These are phyloP conservation scores for Dictyostelium discoideum DNA, from an alignment of 78 protist genomes.

Conservation along the genomic window DNA sequence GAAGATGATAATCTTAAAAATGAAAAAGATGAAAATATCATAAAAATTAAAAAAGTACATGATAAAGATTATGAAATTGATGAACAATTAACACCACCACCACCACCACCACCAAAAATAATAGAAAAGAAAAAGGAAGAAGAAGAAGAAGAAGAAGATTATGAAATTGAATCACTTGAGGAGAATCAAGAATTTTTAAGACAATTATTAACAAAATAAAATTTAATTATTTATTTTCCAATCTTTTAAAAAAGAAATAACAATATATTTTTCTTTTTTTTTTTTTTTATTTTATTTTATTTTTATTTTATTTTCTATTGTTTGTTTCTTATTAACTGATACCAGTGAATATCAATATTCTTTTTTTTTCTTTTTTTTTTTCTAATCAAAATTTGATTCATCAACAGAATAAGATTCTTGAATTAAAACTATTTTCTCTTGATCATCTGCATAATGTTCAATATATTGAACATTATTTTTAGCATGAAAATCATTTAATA, in stretches of 20 bases:
- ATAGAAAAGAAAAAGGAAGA: no score
- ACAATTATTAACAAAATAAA: slow-evolving; percentile 16
- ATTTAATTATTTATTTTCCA: not conserved
- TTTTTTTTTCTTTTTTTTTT: not conserved
- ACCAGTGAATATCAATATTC: not conserved
- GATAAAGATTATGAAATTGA: not conserved
- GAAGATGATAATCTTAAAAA: not conserved
- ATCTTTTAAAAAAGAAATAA: not conserved
- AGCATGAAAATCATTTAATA: not conserved
- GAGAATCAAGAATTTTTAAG: slow-evolving; percentile 11
- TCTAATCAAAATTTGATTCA: not conserved
- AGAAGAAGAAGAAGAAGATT: not conserved
- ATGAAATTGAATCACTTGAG: not conserved
- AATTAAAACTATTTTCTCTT: not conserved
- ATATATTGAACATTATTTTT: not conserved
- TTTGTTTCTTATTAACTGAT: not conserved
- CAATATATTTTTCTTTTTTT: not conserved
- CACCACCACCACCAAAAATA: no score
- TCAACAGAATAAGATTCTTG: not conserved
- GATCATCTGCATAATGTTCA: slow-evolving; percentile 5
- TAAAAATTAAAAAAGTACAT: not conserved
- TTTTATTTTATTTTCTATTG: no score
- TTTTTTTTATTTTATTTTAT: not conserved
- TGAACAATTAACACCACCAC: not conserved
- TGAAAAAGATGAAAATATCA: not conserved